Base-by-base conservation (phyloP, 2,329 filamentous ascomycete genomes). In the Fusarium sublunatum region DNA sequence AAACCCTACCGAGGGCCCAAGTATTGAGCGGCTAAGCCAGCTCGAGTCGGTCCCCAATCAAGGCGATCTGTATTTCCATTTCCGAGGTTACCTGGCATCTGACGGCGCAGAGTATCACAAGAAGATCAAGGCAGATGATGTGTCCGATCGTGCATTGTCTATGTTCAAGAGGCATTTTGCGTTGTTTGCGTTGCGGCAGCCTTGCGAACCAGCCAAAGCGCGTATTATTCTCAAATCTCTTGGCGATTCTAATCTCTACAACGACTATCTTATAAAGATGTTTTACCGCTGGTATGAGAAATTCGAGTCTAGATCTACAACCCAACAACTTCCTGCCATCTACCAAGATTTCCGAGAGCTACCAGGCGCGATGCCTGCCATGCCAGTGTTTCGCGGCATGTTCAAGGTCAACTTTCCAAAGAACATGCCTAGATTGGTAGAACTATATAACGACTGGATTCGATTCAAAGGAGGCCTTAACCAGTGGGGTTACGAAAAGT, bases 401-500 rank as follows among this genome's bases (percentile, higher is more conserved):
- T 80, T 85, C 64, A 76, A 78, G 24, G 60, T 81, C 26, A 77
- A 77, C 67, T 74, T 70, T 49, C 74, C 78, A 7, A 39, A 73
- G 29, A 70, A 81, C 55, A 67, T 75, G 8, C 70, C 72, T 2
- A 81, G 78, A 12, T 72, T 86, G 45, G 78, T 83, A 48, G 71
- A 78, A 41, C 67, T 86, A 2, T 79, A 81, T 62, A 69, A 76
- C 9, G 84, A 87, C 63, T 86, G 82, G 80, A 73, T 80, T 50
- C 72, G 59, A 25, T 73, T 75, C 26, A 75, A 79, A 50, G 75
- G 73, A 2, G 72, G 65, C 2, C 73, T 84, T 31, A 77, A 79
- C 38, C 69, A 73, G 51, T 78, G 78, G 71, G 82, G 77, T 0
- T 86, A 79, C 57, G 78, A 80, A 54, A 82, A 77, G 63, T 84